Conservation (phyloP, 148 eudicot genomes). For the Limonium bicolor region DNA sequence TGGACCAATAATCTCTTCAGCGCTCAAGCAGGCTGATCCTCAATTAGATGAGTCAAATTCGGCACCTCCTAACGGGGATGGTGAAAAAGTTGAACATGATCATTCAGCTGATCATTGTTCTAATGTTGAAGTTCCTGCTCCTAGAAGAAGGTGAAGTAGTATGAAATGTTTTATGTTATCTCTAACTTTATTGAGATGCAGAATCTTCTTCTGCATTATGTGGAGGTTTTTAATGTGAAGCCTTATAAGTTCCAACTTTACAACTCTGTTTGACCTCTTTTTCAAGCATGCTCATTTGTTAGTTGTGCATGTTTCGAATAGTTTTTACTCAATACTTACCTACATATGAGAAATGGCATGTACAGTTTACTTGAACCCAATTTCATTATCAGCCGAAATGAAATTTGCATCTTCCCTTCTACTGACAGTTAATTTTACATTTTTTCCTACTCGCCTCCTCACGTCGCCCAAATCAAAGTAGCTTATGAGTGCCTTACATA, state of each 20-base stretch:
- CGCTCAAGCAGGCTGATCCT: constrained; percentile 15
- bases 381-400: no score
- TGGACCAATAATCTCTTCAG: constrained; percentile 40
- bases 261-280: no score
- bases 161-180: neutral
- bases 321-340: no score
- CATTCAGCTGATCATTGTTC: constrained; percentile 12
- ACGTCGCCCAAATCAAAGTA: no score
- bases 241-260: no score
- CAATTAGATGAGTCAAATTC: constrained; percentile 14
- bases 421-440: no score
- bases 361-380: no score
- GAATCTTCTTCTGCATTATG: neutral
- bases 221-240: neutral
- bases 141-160: constrained; percentile 46
- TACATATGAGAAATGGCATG: no score
- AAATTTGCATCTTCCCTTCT: no score
- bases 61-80: constrained; percentile 15
- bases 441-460: no score
- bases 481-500: neutral
- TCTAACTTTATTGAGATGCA: neutral
- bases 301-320: neutral
- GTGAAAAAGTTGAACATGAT: constrained; percentile 12
- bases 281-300: neutral
- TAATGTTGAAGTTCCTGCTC: constrained; percentile 29